These are phyloP conservation scores for Astragalus membranaceus DNA, from an alignment of 306 rosid genomes.

Conservation along the genomic window DNA sequence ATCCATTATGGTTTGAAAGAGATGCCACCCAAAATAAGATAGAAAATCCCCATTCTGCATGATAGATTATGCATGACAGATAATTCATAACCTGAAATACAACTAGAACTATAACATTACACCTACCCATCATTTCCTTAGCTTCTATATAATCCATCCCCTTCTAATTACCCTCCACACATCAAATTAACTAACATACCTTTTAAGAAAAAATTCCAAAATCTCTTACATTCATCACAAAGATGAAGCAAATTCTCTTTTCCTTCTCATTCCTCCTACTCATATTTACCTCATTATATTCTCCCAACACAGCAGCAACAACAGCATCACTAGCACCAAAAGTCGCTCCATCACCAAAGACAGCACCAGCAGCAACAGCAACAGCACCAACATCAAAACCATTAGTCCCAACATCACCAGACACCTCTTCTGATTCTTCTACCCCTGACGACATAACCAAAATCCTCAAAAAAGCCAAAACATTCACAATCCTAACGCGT, in stretches of 20 bases:
- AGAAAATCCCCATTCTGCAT: background rate
- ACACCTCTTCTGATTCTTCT: constrained; percentile 15
- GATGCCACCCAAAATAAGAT: background rate
- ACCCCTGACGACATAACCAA: constrained; percentile 22
- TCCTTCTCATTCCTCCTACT: constrained; percentile 14
- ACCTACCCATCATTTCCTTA: background rate
- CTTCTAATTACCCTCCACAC: background rate
- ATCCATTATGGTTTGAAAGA: background rate
- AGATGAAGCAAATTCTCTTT: constrained; percentile 19
- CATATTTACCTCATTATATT: background rate
- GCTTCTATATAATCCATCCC: constrained; percentile 7
- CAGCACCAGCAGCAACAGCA: background rate
- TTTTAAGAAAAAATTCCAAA: background rate
- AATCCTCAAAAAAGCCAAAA: constrained; percentile 32
- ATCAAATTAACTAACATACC: background rate
- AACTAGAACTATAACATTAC: constrained; percentile 10
- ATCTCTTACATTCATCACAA: background rate
- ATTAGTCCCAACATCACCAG: constrained; percentile 29
- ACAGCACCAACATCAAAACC: constrained; percentile 27
- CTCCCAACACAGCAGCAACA: constrained; percentile 1
- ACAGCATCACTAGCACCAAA: constrained; percentile 14
- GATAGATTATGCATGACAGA: background rate
- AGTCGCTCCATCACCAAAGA: background rate
- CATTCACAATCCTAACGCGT: constrained; percentile 14
- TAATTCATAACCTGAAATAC: background rate